Percentiles rank a stretch among this genome's conserved stretches.
Conservation (phyloP, 2,329 filamentous ascomycete species). For the Catunica adiposa region DNA sequence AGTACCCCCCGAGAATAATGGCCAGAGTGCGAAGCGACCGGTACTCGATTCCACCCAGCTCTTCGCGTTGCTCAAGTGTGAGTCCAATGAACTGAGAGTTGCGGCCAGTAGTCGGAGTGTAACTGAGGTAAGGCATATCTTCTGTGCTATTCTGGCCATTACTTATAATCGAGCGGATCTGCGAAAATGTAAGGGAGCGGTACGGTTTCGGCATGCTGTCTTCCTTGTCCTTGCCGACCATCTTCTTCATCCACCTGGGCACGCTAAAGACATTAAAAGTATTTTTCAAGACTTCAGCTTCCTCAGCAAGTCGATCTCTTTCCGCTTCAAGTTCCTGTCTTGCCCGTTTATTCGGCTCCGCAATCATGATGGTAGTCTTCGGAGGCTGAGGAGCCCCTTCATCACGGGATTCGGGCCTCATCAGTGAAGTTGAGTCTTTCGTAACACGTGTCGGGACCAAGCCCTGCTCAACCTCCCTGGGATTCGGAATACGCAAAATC, state of each 20-base stretch:
- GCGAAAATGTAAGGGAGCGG: slow-evolving; percentile 7
- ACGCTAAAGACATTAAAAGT: slow-evolving; percentile 13
- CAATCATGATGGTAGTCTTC: slow-evolving; percentile 32
- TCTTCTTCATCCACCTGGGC: slow-evolving; percentile 11
- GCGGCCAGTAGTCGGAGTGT: slow-evolving; percentile 77
- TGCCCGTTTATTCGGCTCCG: slow-evolving; percentile 36
- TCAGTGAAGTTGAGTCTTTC: slow-evolving; percentile 1
- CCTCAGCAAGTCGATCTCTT: slow-evolving; percentile 20
- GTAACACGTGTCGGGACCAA: slow-evolving; percentile 44
- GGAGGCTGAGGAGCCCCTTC: not conserved
- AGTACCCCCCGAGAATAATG: slow-evolving; percentile 62
- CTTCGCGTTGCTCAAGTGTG: slow-evolving; percentile 79
- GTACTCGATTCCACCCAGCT: slow-evolving; percentile 92
- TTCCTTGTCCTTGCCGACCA: slow-evolving; percentile 4
- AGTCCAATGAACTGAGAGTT: slow-evolving; percentile 87
- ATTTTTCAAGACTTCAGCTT: slow-evolving; percentile 22
- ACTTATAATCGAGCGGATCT: slow-evolving; percentile 10
- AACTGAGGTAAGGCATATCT: slow-evolving; percentile 79
- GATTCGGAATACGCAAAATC: slow-evolving; percentile 76
- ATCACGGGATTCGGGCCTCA: slow-evolving; percentile 10
- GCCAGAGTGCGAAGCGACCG: slow-evolving; percentile 76
- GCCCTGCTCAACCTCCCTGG: slow-evolving; percentile 75
- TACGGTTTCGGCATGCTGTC: slow-evolving; percentile 7
- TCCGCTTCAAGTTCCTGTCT: slow-evolving; percentile 16
- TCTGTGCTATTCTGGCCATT: slow-evolving; percentile 8